Evolutionary conservation across 1,284 basidiomycete species (phyloP).

Genomic region (Gomphus bonarii): DNA sequence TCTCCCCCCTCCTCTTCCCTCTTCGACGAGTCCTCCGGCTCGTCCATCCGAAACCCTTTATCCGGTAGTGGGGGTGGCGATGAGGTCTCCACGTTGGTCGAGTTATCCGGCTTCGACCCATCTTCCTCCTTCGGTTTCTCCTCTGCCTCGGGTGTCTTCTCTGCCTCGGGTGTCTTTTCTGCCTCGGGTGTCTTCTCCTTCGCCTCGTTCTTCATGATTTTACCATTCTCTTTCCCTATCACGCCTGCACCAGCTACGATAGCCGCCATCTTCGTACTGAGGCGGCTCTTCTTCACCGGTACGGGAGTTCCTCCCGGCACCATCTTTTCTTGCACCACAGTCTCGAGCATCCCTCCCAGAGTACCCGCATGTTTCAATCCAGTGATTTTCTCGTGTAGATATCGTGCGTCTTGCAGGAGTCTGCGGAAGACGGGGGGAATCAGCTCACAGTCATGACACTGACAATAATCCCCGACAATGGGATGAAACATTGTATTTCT

Average conservation of each 20-base stretch:
- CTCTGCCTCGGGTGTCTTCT: too few relatives aligned
- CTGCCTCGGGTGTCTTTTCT: too few relatives aligned
- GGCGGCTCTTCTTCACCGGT: slow-evolving; percentile 16
- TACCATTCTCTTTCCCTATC: slow-evolving; percentile 11
- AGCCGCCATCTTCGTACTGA: slow-evolving; percentile 7
- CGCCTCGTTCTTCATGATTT: background rate
- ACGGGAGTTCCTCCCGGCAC: slow-evolving; percentile 22
- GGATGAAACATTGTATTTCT: too few relatives aligned
- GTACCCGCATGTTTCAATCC: slow-evolving; percentile 58
- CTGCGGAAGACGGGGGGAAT: slow-evolving; percentile 27
- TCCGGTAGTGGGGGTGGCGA: background rate
- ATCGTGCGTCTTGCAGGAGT: slow-evolving; percentile 68
- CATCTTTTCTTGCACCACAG: slow-evolving; percentile 67
- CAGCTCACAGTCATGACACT: background rate
- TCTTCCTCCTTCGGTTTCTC: slow-evolving; percentile 5
- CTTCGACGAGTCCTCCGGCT: background rate
- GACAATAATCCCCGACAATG: background rate
- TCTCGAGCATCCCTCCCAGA: slow-evolving; percentile 70
- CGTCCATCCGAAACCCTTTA: background rate
- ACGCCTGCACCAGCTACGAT: slow-evolving; percentile 6
- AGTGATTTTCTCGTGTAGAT: slow-evolving; percentile 63
- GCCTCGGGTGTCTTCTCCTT: slow-evolving; percentile 8
- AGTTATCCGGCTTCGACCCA: slow-evolving; percentile 12
- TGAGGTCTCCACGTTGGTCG: background rate
- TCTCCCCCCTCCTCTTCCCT: background rate